Evolutionary conservation across 495 filamentous ascomycete genomes (phyloP), one percentile per base, ranked within the genome.

Genomic region (Echria macrotheca): DNA sequence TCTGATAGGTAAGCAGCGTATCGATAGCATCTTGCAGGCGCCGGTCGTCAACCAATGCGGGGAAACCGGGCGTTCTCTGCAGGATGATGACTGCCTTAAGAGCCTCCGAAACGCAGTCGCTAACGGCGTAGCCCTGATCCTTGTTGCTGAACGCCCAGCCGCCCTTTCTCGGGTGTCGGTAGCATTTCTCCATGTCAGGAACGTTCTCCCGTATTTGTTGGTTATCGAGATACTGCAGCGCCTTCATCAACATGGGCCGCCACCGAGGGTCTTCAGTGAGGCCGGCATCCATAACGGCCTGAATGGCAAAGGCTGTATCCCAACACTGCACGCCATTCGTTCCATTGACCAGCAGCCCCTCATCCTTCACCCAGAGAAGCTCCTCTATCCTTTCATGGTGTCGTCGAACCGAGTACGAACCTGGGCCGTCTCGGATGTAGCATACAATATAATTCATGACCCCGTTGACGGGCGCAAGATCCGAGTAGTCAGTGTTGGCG

Each of bases 251-350:
- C 87, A 95, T 94, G 15, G 86, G 82, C 31, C 74, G 78, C 80
- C 86, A 95, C 42, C 82, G 82, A 3, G 84, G 78, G 39, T 93
- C 82, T 39, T 82, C 69, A 14, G 86, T 85, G 40, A 96, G 76
- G 0, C 88, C 88, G 31, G 86, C 83, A 47, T 86, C 87, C 48
- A 85, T 74, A 23, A 87, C 77, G 7, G 84, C 82, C 63, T 95
- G 90, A 18, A 95, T 89, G 32, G 84, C 68, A 59, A 96, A 96
- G 0, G 87, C 76, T 0, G 93, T 98, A 60, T 98, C 93, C 93
- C 93, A 98, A 35, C 81, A 85, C 68, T 98, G 93, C 11, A 96
- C 89, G 12, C 93, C 93, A 58, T 98, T 96, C 26, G 93, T 98
- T 26, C 93, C 93, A 63, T 96, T 96, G 65, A 83, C 83, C 15